A percentile compares a stretch with the other conserved stretches of the same genome.
phyloP scores from a whole-genome alignment of 1,284 basidiomycete genomes.

The Ustilago curta region DNA sequence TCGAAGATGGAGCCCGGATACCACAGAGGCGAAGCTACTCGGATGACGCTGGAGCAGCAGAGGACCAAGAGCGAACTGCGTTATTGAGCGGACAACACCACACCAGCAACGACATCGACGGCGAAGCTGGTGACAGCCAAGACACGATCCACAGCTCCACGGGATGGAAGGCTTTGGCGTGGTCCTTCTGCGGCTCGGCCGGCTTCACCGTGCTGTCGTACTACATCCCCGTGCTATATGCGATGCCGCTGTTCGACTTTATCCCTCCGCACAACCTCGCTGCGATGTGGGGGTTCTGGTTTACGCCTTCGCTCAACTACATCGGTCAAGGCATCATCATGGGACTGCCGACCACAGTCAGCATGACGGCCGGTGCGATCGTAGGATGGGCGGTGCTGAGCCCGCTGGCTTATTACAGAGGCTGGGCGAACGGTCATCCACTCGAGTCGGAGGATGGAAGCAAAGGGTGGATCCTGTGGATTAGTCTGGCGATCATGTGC shows the following conservation, averaged over 20 bases:
- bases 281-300: constrained; percentile 91
- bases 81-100: constrained; percentile 19
- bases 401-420: constrained; percentile 79
- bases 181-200: constrained; percentile 65
- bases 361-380: constrained; percentile 96
- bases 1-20: background rate
- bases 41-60: constrained; percentile 13
- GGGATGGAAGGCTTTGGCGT: constrained; percentile 46
- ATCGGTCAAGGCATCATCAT: constrained; percentile 85
- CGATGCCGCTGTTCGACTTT: constrained; percentile 87
- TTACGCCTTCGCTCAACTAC: constrained; percentile 85
- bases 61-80: constrained; percentile 22
- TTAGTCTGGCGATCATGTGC: constrained; percentile 91
- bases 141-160: constrained; percentile 18
- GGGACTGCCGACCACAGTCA: constrained; percentile 92
- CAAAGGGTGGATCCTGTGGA: constrained; percentile 77
- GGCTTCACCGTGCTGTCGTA: constrained; percentile 73
- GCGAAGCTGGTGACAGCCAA: background rate
- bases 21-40: constrained; percentile 2
- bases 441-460: constrained; percentile 47
- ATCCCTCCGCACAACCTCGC: constrained; percentile 76
- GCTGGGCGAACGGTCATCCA: constrained; percentile 44
- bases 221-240: constrained; percentile 88
- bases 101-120: background rate
- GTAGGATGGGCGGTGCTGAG: constrained; percentile 93